These are phyloP conservation scores for Penicillium pulvis DNA, from an alignment of 495 filamentous ascomycete species.

Conservation along the genomic window DNA sequence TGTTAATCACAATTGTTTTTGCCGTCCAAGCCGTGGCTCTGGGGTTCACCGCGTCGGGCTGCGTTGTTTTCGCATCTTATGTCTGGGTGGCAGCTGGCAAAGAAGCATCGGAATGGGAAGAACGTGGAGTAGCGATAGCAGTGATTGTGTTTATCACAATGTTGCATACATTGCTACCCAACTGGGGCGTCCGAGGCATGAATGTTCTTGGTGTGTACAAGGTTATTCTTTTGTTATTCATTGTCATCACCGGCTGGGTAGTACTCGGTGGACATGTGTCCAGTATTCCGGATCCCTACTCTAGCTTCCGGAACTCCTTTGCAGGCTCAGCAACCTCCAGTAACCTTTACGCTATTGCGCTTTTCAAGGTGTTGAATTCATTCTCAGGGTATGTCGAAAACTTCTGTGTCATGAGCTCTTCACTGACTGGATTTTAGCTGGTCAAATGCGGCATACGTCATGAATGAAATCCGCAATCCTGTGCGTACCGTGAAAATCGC, in stretches of 20 bases:
- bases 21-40: slow-evolving; percentile 65
- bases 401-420: background rate
- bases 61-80: slow-evolving; percentile 40
- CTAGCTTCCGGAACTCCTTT: slow-evolving; percentile 35
- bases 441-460: slow-evolving; percentile 67
- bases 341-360: slow-evolving; percentile 50
- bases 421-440: slow-evolving; percentile 27
- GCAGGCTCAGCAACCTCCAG: slow-evolving; percentile 35
- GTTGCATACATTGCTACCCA: slow-evolving; percentile 30
- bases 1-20: slow-evolving; percentile 64
- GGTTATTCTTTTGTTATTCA: slow-evolving; percentile 40
- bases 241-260: slow-evolving; percentile 41
- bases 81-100: slow-evolving; percentile 37
- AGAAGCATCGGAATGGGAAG: slow-evolving; percentile 33
- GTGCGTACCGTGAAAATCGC: slow-evolving; percentile 64
- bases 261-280: slow-evolving; percentile 33
- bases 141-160: slow-evolving; percentile 33
- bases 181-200: slow-evolving; percentile 36
- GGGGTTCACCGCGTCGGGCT: slow-evolving; percentile 57
- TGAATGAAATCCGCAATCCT: slow-evolving; percentile 72
- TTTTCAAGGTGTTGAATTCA: slow-evolving; percentile 72
- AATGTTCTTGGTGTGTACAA: slow-evolving; percentile 41
- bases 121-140: slow-evolving; percentile 33
- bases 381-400: slow-evolving; percentile 52
- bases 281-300: slow-evolving; percentile 34